These are phyloP conservation scores for Fusarium burgessii DNA, from an alignment of 2,329 filamentous ascomycete genomes.

Conservation along the genomic window DNA sequence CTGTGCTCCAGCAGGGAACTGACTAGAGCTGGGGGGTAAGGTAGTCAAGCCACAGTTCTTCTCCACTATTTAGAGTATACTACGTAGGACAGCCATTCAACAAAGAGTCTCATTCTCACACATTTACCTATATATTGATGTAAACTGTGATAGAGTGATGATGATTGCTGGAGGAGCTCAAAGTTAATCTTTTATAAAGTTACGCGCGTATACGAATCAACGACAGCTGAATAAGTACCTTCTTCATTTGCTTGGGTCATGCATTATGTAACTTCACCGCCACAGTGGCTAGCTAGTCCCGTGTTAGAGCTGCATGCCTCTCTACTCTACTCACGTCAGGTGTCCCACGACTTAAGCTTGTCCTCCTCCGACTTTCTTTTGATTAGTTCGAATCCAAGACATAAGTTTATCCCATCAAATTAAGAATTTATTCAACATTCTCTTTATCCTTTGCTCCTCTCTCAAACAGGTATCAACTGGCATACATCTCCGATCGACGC, in stretches of 20 bases:
- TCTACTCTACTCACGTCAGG: constrained; percentile 41
- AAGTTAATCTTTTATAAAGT: too few species aligned
- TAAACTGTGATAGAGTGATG: background rate
- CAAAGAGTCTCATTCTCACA: background rate
- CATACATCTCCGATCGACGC: constrained; percentile 19
- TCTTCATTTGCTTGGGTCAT: constrained; percentile 11
- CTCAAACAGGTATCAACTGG: constrained; percentile 35
- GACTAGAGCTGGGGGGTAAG: constrained; percentile 25
- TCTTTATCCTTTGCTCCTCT: background rate
- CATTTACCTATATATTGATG: background rate
- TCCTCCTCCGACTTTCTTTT: constrained; percentile 38
- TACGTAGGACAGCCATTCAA: constrained; percentile 31
- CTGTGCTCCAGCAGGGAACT: constrained; percentile 30
- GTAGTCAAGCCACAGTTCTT: constrained; percentile 37
- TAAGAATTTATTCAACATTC: constrained; percentile 1
- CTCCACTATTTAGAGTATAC: constrained; percentile 18
- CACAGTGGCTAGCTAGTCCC: constrained; percentile 42
- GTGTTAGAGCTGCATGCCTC: constrained; percentile 40
- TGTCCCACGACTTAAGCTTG: constrained; percentile 37
- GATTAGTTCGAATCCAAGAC: constrained; percentile 32
- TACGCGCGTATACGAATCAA: background rate
- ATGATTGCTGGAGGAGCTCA: too few species aligned
- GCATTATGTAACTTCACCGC: constrained; percentile 51
- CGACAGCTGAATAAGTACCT: background rate
- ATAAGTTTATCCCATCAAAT: constrained; percentile 26